Percentiles rank a stretch among this genome's conserved stretches.
phyloP scores from a whole-genome alignment of 2,329 filamentous ascomycete species.

The Hypocreales sp. region DNA sequence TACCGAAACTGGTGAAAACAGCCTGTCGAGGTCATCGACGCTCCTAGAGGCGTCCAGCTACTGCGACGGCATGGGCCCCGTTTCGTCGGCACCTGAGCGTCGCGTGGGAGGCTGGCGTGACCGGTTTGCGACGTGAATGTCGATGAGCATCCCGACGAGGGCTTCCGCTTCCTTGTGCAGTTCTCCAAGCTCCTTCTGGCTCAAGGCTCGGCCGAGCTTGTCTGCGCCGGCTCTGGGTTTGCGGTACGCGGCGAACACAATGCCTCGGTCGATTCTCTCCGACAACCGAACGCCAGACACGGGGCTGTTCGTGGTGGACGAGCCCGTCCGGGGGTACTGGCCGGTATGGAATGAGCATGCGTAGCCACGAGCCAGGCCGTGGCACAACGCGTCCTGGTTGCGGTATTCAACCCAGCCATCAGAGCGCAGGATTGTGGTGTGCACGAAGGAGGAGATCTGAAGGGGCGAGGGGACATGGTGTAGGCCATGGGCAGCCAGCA shows the following conservation, averaged over 20 bases:
- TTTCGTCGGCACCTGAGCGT: conserved; percentile 16
- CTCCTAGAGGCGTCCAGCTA: no score
- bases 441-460: conserved; percentile 32
- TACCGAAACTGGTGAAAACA: no score
- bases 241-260: conserved; percentile 41
- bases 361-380: conserved; percentile 35
- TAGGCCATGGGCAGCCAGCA: conserved; percentile 39
- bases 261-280: conserved; percentile 28
- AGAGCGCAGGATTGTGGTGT: conserved; percentile 31
- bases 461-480: conserved; percentile 34
- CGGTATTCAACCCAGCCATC: conserved; percentile 38
- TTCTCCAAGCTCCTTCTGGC: conserved; percentile 24
- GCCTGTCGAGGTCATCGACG: no score
- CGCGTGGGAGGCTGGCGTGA: conserved; percentile 13
- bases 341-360: conserved; percentile 36
- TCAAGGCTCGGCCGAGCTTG: conserved; percentile 17
- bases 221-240: conserved; percentile 24
- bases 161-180: conserved; percentile 34
- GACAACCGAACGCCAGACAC: conserved; percentile 9
- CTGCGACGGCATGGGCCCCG: conserved; percentile 21
- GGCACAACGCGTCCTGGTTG: conserved; percentile 21
- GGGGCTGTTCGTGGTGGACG: conserved; percentile 10
- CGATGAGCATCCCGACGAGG: conserved; percentile 35
- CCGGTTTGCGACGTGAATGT: conserved; percentile 27
- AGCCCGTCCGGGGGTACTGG: conserved; percentile 13